Conservation (phyloP, 257 asterid species). For the Mentha longifolia region DNA sequence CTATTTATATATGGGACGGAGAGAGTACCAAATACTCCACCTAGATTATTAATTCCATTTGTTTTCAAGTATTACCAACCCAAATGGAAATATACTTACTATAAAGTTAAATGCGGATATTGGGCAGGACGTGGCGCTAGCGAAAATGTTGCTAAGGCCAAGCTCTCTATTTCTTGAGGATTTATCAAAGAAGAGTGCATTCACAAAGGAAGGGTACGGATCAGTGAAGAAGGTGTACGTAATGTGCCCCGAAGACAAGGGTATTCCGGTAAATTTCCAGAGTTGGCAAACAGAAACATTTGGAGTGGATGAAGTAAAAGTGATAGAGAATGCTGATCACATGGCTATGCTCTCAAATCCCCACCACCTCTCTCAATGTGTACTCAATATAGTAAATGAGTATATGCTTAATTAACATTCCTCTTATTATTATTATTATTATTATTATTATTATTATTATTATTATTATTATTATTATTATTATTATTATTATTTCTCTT, state of each 20-base stretch:
- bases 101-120: background rate
- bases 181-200: constrained; percentile 39
- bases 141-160: constrained; percentile 47
- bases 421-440: too few relatives aligned
- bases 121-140: constrained; percentile 58
- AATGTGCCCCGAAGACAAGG: constrained; percentile 45
- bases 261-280: constrained; percentile 43
- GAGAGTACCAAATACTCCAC: too few relatives aligned
- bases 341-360: constrained; percentile 58
- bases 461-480: too few relatives aligned
- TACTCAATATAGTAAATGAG: constrained; percentile 45
- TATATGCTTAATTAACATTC: too few relatives aligned
- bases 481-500: too few relatives aligned
- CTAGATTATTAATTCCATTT: too few relatives aligned
- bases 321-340: constrained; percentile 52
- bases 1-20: too few relatives aligned
- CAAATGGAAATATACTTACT: too few relatives aligned
- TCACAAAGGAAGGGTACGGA: constrained; percentile 47
- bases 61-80: too few relatives aligned
- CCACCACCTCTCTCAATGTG: constrained; percentile 32
- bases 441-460: too few relatives aligned
- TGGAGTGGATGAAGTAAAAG: constrained; percentile 45
- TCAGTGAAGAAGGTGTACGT: constrained; percentile 51
- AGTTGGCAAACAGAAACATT: constrained; percentile 46
- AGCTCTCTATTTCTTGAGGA: constrained; percentile 44